Base-by-base conservation (phyloP, 2,329 filamentous ascomycete species). In the Trichoderma arundinaceum region DNA sequence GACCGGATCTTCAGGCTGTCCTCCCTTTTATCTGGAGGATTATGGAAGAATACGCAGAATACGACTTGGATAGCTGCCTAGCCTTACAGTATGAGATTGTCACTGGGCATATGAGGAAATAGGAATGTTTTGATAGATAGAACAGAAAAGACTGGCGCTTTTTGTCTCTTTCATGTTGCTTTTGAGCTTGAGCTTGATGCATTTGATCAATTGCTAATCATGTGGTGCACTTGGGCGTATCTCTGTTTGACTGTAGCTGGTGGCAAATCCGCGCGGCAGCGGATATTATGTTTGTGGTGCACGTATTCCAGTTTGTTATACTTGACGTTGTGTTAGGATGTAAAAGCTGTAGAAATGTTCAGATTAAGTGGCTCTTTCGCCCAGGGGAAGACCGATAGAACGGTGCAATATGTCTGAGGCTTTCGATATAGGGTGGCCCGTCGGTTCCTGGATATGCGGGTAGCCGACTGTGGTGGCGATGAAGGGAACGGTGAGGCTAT, bases 11-110 rank as follows among this genome's bases (percentile, higher is more conserved):
- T 53, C 38, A 17, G 28, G 46, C 63, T 13, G n/a, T 15, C 9
- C 17, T n/a, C 6, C 19, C 7, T 32, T 49, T 13, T 39, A 12
- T 49, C 32, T 17, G 33, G 52, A 56, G 6, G 32, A 35, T 15
- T 32, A 62, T 39, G 49, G 32, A 54, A 53, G 28, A 56, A 49
- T 62, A 49, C n/a, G 46, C 22, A 43, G 17, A 19, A 17, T 38
- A 38, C 51, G 57, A 46, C 13, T 60, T 61, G 53, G 41, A 61
- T 61, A 32, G 13, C 33, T 43, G 44, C 33, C 17, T 32, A 48
- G 15, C 19, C 7, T 53, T 7, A 22, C 32, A 9, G 33, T 39
- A 19, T 17, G 54, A 59, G 38, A 46, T 46, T 58, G 53, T 49
- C 52, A 43, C 35, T 22, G 22, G 52, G 33, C 7, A 49, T 38